Evolutionary conservation across 73 alveolate genomes (phyloP), one percentile per base, ranked within the genome.

Genomic region (Symbiodinium pilosum): DNA sequence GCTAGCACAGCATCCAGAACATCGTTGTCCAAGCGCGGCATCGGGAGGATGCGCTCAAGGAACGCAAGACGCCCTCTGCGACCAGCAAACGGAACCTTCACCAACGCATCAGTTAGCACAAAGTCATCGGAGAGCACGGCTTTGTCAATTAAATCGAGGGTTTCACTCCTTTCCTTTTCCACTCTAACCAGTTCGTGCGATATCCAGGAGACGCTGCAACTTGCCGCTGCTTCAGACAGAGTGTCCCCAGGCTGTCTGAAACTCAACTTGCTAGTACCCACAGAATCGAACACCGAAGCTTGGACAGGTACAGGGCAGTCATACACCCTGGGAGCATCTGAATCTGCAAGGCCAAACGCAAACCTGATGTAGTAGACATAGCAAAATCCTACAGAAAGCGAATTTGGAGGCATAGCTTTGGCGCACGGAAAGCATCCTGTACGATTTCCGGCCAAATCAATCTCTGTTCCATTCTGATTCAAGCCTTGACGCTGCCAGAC

Each of bases 1-100:
- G 87, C 84, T 39, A 93, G 83, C 28, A 93, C n/a, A 39, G 93
- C 18, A 40, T 93, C 98, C 54, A 93, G 69, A 26, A 34, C 18
- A 20, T 83, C 59, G 68, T 30, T 42, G 24, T 42, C 73, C 43
- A 40, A 34, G 32, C 56, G 54, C 26, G 95, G 95, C 87, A 89
- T 68, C 85, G 86, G 95, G 12, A 34, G 91, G 40, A 93, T 41
- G 28, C 85, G 42, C 43, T 93, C 98, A 36, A 51, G 84, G 51
- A 93, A 93, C 39, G 69, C 64, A 43, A 77, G 69, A 16, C 68
- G 92, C 2, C 93, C 93, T 14, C 39, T 52, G 14, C 93, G 83
- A 12, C 75, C 92, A 4, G 93, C 98, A 36, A 93, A 93, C 3
- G 98, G 98, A 6, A 93, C 85, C 47, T n/a, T 16, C 30, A 26